These are phyloP conservation scores for Excoecaria agallocha DNA, from an alignment of 345 rosid genomes.

Conservation along the genomic window DNA sequence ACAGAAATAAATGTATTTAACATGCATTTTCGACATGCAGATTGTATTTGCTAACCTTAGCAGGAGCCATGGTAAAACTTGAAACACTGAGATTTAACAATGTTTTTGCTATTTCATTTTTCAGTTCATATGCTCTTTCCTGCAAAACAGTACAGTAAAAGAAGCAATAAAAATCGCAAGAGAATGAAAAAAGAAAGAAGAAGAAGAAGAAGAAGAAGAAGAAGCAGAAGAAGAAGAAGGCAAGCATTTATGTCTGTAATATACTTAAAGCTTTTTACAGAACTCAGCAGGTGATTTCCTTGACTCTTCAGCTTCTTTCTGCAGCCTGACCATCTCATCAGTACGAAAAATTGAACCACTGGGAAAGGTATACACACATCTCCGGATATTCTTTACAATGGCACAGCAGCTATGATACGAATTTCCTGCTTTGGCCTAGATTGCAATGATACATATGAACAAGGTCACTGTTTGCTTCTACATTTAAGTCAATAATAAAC, in stretches of 20 bases:
- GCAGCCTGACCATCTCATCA: slow-evolving; percentile 59
- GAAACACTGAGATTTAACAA: slow-evolving; percentile 69
- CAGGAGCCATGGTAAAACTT: slow-evolving; percentile 77
- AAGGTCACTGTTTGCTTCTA: background rate
- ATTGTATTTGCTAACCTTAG: slow-evolving; percentile 61
- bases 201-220: background rate
- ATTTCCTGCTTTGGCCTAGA: slow-evolving; percentile 77
- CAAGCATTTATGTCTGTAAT: background rate
- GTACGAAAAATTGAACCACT: slow-evolving; percentile 51
- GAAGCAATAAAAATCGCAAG: slow-evolving; percentile 1
- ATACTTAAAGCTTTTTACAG: slow-evolving; percentile 71
- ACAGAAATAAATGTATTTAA: background rate
- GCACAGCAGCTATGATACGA: slow-evolving; percentile 78
- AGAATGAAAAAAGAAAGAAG: slow-evolving; percentile 5
- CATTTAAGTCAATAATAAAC: too few relatives aligned
- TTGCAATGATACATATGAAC: slow-evolving; percentile 11
- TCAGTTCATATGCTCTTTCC: slow-evolving; percentile 68
- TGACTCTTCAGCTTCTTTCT: slow-evolving; percentile 71
- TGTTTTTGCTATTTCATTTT: slow-evolving; percentile 69
- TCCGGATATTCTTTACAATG: slow-evolving; percentile 74
- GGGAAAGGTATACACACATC: slow-evolving; percentile 90
- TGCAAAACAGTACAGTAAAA: slow-evolving; percentile 32
- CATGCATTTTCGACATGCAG: slow-evolving; percentile 1
- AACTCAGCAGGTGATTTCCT: slow-evolving; percentile 51
- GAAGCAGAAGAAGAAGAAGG: background rate